A percentile compares a stretch with the other conserved stretches of the same genome.
Evolutionary conservation across 306 rosid species (phyloP).

Genomic region (Trichosanthes truncata): DNA sequence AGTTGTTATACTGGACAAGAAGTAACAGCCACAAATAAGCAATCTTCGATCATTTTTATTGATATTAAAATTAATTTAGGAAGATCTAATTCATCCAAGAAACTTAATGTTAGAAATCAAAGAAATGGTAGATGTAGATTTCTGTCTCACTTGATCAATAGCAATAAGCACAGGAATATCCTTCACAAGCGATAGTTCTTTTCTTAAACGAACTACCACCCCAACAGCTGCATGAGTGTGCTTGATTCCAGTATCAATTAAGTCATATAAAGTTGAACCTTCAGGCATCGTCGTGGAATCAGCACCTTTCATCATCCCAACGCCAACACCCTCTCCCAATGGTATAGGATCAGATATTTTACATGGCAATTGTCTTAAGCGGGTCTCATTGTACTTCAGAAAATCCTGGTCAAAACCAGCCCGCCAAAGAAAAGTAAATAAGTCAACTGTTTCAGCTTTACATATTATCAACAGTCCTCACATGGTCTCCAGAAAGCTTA

Average conservation of each 20-base stretch:
- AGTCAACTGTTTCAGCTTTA: background rate
- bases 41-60: background rate
- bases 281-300: slow-evolving; percentile 69
- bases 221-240: slow-evolving; percentile 93
- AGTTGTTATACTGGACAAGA: slow-evolving; percentile 69
- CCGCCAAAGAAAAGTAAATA: slow-evolving; percentile 12
- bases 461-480: background rate
- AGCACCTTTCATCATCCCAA: slow-evolving; percentile 83
- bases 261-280: slow-evolving; percentile 71
- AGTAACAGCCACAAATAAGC: slow-evolving; percentile 19
- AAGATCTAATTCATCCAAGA: background rate
- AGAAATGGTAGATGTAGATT: background rate
- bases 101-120: background rate
- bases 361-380: slow-evolving; percentile 46
- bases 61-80: background rate
- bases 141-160: slow-evolving; percentile 72
- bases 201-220: slow-evolving; percentile 81
- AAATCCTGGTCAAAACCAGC: slow-evolving; percentile 59
- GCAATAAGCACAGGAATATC: slow-evolving; percentile 89
- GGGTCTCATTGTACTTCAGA: slow-evolving; percentile 65
- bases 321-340: slow-evolving; percentile 95
- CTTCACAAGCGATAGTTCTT: slow-evolving; percentile 84
- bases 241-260: slow-evolving; percentile 72
- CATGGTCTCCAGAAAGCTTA: background rate
- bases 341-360: slow-evolving; percentile 72